These are phyloP conservation scores for Lactarius deliciosus DNA, from an alignment of 768 basidiomycete species.

Conservation along the genomic window DNA sequence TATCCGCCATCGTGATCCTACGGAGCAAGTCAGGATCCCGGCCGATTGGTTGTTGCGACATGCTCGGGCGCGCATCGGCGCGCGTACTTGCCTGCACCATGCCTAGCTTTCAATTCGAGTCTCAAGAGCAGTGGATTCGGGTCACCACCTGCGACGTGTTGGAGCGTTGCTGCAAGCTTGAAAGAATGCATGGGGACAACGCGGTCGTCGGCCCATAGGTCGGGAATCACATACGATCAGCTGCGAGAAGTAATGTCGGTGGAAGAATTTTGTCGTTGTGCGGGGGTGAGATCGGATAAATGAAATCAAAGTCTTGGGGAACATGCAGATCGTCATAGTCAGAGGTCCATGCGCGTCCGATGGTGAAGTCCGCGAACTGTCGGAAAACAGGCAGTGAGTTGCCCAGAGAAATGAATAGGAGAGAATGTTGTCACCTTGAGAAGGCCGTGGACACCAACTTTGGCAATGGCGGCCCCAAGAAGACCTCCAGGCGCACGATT, in stretches of 20 bases:
- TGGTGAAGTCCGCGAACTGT: slow-evolving; percentile 74
- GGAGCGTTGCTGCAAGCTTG: slow-evolving; percentile 78
- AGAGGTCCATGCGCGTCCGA: slow-evolving; percentile 74
- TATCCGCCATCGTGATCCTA: slow-evolving; percentile 73
- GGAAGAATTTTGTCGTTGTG: slow-evolving; percentile 72
- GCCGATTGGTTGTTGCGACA: neutral
- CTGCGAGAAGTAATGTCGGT: slow-evolving; percentile 74
- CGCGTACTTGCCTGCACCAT: slow-evolving; percentile 81
- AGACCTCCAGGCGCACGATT: slow-evolving; percentile 74
- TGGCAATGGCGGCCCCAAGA: slow-evolving; percentile 76
- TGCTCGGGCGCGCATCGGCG: no score
- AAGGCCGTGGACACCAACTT: slow-evolving; percentile 80
- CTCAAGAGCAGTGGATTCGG: slow-evolving; percentile 71
- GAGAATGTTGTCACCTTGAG: slow-evolving; percentile 54
- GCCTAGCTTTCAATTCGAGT: slow-evolving; percentile 77
- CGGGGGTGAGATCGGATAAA: slow-evolving; percentile 73
- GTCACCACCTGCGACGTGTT: slow-evolving; percentile 62
- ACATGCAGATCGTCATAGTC: slow-evolving; percentile 79
- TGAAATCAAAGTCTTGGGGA: slow-evolving; percentile 81
- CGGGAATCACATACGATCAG: slow-evolving; percentile 58
- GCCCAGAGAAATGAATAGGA: neutral
- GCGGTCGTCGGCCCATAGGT: slow-evolving; percentile 63
- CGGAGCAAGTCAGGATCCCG: slow-evolving; percentile 12
- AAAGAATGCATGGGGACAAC: slow-evolving; percentile 87
- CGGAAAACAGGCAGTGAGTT: neutral